phyloP scores from a whole-genome alignment of 306 rosid genomes.

The Begonia fuchsioides region DNA sequence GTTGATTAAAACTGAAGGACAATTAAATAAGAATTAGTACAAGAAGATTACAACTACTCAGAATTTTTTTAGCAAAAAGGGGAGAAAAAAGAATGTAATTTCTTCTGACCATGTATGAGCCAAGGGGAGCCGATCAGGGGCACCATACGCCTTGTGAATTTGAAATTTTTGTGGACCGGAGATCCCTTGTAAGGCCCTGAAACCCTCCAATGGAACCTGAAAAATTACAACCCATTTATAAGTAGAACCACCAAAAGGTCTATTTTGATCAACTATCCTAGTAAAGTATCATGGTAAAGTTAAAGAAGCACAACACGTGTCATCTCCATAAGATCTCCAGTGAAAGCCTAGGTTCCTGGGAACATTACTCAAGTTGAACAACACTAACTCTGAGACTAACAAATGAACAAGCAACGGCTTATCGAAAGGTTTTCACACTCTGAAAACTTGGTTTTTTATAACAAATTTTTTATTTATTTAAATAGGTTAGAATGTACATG shows the following conservation, averaged over 20 bases:
- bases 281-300: no score
- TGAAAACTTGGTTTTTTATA: no score
- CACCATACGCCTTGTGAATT: slow-evolving; percentile 98
- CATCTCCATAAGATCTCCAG: no score
- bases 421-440: no score
- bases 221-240: slow-evolving; percentile 13
- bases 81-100: not conserved
- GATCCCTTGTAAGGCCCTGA: slow-evolving; percentile 94
- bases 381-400: no score
- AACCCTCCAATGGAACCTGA: slow-evolving; percentile 98
- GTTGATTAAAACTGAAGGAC: slow-evolving; percentile 78
- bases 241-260: not conserved
- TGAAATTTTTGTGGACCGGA: slow-evolving; percentile 98
- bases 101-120: slow-evolving; percentile 81
- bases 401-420: no score
- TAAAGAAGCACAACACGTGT: no score
- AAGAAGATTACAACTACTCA: slow-evolving; percentile 4
- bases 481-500: no score
- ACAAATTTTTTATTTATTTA: no score
- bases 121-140: slow-evolving; percentile 90
- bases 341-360: no score
- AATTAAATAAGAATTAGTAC: slow-evolving; percentile 12
- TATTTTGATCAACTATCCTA: not conserved
- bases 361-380: no score
- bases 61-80: not conserved